Percentiles rank a stretch among this genome's conserved stretches.
Evolutionary conservation across 2,329 filamentous ascomycete genomes (phyloP).

Genomic region (Calonectria henricotiae): DNA sequence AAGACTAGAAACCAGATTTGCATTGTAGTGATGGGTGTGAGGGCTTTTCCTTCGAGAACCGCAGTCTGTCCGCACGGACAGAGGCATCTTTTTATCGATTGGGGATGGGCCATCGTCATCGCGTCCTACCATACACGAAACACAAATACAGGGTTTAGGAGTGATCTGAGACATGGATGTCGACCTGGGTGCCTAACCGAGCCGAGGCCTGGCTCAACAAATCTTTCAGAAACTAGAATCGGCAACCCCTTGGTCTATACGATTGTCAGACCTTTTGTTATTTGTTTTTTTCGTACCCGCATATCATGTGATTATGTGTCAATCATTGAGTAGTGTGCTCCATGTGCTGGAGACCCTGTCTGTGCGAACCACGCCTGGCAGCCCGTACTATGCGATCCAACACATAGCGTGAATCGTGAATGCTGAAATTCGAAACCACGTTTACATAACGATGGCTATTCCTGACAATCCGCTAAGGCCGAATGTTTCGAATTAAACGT

Average conservation of each 20-base stretch:
- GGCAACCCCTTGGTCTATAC: not conserved
- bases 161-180: constrained; percentile 16
- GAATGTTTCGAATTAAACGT: not conserved
- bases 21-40: not conserved
- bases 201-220: not conserved
- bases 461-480: not conserved
- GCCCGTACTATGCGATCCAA: not conserved
- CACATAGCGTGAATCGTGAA: not conserved
- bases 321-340: too few species aligned
- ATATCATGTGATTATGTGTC: too few species aligned
- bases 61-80: not conserved
- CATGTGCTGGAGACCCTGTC: too few species aligned
- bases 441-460: not conserved
- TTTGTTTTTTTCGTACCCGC: too few species aligned
- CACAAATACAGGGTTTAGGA: not conserved
- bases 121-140: not conserved
- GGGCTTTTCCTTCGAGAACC: not conserved
- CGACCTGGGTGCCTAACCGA: constrained; percentile 1
- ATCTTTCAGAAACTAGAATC: not conserved
- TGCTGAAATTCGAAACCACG: not conserved
- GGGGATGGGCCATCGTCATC: too few species aligned
- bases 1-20: not conserved
- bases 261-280: not conserved
- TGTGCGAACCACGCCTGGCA: too few species aligned
- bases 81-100: not conserved